phyloP scores from a whole-genome alignment of 2,329 filamentous ascomycete genomes.

The Fusarium bulbicola region DNA sequence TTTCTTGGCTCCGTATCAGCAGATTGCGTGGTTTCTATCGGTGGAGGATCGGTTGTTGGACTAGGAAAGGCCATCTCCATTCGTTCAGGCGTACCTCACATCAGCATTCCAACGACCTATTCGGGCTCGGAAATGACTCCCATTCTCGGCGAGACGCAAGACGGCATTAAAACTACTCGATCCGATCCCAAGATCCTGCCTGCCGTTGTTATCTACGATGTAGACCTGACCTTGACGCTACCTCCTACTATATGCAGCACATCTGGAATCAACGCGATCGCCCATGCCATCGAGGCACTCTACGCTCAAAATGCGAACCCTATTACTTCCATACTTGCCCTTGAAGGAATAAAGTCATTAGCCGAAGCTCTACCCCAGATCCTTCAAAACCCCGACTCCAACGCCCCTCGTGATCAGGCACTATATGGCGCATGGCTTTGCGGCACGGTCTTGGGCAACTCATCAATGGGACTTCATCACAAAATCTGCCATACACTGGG shows the following conservation, averaged over 20 bases:
- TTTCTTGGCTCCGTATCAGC: neutral
- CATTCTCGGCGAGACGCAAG: neutral
- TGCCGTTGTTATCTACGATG: neutral
- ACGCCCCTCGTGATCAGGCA: neutral
- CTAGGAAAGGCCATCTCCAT: neutral
- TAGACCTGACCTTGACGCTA: neutral
- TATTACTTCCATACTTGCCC: neutral
- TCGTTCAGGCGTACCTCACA: fast-evolving
- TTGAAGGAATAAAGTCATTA: neutral
- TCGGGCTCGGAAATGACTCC: neutral
- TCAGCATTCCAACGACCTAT: neutral
- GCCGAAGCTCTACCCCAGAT: neutral
- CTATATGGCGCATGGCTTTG: neutral
- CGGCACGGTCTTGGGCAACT: neutral
- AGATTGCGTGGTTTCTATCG: neutral
- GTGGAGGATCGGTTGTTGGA: neutral
- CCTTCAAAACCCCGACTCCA: neutral
- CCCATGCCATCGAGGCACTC: neutral
- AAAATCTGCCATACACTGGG: neutral
- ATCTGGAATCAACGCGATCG: neutral
- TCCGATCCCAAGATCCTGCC: neutral
- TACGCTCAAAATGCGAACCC: neutral
- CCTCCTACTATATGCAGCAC: neutral
- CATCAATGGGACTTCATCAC: neutral
- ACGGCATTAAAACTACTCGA: neutral